Conservation (phyloP, 2,329 filamentous ascomycete species). For the Botryotinia globosa region DNA sequence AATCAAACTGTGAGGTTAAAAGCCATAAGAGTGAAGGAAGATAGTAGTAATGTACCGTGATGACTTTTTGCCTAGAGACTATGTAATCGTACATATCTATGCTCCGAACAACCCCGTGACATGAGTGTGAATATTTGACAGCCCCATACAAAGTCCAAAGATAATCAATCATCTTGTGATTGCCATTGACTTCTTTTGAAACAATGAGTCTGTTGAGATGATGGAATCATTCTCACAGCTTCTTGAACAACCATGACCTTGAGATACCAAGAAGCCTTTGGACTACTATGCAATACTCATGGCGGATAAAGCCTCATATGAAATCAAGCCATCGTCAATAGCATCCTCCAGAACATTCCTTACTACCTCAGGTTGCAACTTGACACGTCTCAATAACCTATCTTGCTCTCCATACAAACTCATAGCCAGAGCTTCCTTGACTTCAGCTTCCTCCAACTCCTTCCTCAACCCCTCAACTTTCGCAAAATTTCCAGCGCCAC, state of each 20-base stretch:
- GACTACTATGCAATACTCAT: constrained; percentile 22
- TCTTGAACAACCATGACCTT: neutral
- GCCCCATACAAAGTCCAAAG: neutral
- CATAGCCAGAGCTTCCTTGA: constrained; percentile 49
- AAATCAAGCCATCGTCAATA: constrained; percentile 28
- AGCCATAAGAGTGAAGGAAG: too few species aligned
- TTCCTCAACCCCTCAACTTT: constrained; percentile 42
- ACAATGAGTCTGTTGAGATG: neutral
- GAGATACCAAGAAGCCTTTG: neutral
- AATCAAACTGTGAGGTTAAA: too few species aligned
- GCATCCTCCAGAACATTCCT: constrained; percentile 25
- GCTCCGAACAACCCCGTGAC: neutral
- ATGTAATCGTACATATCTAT: neutral
- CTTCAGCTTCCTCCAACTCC: constrained; percentile 44
- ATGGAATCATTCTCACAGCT: neutral
- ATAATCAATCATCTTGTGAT: neutral
- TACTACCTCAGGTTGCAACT: constrained; percentile 8
- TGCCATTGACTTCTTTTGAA: neutral
- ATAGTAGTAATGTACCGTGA: too few species aligned
- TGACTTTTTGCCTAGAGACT: too few species aligned
- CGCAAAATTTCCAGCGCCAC: constrained; percentile 45
- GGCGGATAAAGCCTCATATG: constrained; percentile 16
- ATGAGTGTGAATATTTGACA: neutral
- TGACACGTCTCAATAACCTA: constrained; percentile 25
- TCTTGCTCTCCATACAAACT: constrained; percentile 44